These are phyloP conservation scores for Ogataea allantospora DNA, from an alignment of 805 yeast species.

Conservation along the genomic window DNA sequence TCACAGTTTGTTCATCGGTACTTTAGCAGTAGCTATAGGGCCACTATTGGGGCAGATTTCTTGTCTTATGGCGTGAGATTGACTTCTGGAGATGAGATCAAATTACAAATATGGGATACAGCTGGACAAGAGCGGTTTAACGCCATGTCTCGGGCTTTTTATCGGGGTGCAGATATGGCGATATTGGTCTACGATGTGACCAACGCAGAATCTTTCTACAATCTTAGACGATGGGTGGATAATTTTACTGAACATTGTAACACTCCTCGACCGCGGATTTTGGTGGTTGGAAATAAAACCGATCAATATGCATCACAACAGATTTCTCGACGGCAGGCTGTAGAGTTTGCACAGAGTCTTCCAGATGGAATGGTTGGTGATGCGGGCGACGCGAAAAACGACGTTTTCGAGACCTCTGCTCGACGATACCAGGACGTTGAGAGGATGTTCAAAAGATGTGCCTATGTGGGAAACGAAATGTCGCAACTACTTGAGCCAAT, in stretches of 20 bases:
- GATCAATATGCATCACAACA: slow-evolving; percentile 36
- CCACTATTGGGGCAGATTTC: slow-evolving; percentile 60
- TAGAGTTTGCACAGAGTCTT: slow-evolving; percentile 28
- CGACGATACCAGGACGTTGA: slow-evolving; percentile 29
- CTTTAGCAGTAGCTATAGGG: slow-evolving; percentile 54
- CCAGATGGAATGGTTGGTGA: slow-evolving; percentile 26
- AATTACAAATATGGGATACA: slow-evolving; percentile 81
- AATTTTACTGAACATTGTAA: slow-evolving; percentile 49
- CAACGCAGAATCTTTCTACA: slow-evolving; percentile 48
- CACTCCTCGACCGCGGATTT: slow-evolving; percentile 44
- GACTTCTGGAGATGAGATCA: slow-evolving; percentile 27
- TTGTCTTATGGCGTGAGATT: slow-evolving; percentile 40
- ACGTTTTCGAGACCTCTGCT: slow-evolving; percentile 31
- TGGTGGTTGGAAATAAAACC: slow-evolving; percentile 53
- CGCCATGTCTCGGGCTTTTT: slow-evolving; percentile 54
- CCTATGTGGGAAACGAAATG: slow-evolving; percentile 24
- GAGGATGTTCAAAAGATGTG: slow-evolving; percentile 28
- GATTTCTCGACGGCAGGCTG: slow-evolving; percentile 31
- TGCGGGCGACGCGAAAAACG: slow-evolving; percentile 22
- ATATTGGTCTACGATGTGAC: slow-evolving; percentile 54
- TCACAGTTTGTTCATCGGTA: slow-evolving; percentile 54
- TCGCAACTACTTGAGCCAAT: slow-evolving; percentile 18
- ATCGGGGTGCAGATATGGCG: slow-evolving; percentile 58
- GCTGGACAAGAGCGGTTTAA: slow-evolving; percentile 94
- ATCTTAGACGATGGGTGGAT: slow-evolving; percentile 44